Evolutionary conservation across 441 rosid genomes (phyloP).

Genomic region (Eruca vesicaria): DNA sequence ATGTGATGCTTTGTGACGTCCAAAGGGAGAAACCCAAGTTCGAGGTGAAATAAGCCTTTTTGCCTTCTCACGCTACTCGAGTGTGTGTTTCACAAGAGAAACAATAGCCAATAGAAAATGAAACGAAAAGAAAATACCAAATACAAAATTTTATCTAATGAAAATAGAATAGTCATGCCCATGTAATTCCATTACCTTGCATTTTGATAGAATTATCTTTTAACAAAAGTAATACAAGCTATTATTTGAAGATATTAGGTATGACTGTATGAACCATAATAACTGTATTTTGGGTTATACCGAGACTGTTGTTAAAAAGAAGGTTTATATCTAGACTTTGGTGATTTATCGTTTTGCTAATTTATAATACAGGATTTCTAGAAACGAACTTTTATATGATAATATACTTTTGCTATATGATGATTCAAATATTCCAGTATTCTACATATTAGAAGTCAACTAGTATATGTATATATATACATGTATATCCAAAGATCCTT

Average conservation of each 20-base stretch:
- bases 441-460: neutral
- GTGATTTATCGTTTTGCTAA: neutral
- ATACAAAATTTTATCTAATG: neutral
- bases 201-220: neutral
- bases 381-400: neutral
- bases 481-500: neutral
- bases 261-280: neutral
- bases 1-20: slow-evolving; percentile 28
- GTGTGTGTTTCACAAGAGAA: neutral
- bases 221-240: neutral
- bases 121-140: neutral
- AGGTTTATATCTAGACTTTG: neutral
- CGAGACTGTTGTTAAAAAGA: neutral
- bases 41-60: slow-evolving; percentile 28
- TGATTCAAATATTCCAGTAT: neutral
- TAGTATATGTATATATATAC: neutral
- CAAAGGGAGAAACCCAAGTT: slow-evolving; percentile 19
- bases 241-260: neutral
- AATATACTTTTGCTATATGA: neutral
- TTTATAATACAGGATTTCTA: neutral
- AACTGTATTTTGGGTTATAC: neutral
- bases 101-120: neutral
- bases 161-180: neutral
- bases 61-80: slow-evolving; percentile 23
- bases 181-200: neutral